Base-by-base conservation (phyloP, 106 monocot species). In the Acanthochlamys bracteata region DNA sequence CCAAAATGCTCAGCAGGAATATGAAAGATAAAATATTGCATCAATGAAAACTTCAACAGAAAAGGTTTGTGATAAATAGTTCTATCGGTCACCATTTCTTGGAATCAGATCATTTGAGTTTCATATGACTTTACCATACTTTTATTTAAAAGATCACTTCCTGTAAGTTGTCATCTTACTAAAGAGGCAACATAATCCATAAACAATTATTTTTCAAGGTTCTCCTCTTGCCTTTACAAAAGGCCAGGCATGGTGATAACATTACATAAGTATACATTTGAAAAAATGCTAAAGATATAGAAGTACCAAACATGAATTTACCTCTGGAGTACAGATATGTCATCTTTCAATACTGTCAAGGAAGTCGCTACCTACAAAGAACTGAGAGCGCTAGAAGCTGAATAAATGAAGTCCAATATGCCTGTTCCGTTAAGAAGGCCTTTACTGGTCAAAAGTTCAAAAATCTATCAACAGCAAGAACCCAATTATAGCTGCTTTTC, bases 341-440 rank as follows among this genome's bases (percentile, higher is more conserved):
- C 55, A 68, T 15, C 52, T 56, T 68, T 20, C 41, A 68, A 19
- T 55, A 57, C 65, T 23, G 57, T 43, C 39, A 55, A 21, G 53
- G n/a, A 26, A 45, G 10, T 19, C 0, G 43, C 11, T 24, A 23
- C 55, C 40, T 20, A 21, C 61, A 65, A 75, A 20, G 68, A 81
- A 59, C 45, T 70, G 22, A 86, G 68, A 57, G 79, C 73, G 16
- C 66, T 57, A 47, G 83, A 73, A 77, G 71, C 71, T 20, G 90
- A 72, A 80, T 96, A 96, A 53, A 96, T 77, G 73, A 96, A 96
- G 63, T 96, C 96, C 85, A 96, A 79, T 75, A 96, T 71, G 19
- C 96, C 96, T 45, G 96, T 96, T 45, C 96, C 96, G 77, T 96
- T 96, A 19, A 96, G 96, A 65, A 96, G 78, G 26, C 96, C 96